These are phyloP conservation scores for Agaricus subrufescens DNA, from an alignment of 768 basidiomycete species.

Conservation along the genomic window DNA sequence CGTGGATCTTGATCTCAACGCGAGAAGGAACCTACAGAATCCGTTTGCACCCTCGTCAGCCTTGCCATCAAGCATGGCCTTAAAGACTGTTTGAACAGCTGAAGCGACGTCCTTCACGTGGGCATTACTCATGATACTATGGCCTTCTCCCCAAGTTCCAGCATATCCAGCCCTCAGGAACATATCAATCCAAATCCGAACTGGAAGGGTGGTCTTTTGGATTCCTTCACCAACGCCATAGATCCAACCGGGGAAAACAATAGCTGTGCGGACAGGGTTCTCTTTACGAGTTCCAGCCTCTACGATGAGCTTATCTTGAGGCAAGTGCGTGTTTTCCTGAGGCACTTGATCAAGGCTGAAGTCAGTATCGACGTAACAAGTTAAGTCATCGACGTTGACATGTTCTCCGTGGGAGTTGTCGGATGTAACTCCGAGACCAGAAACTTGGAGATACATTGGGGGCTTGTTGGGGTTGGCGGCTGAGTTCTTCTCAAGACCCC, in stretches of 20 bases:
- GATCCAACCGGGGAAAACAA: slow-evolving; percentile 36
- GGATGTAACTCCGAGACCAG: slow-evolving; percentile 34
- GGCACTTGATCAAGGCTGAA: slow-evolving; percentile 26
- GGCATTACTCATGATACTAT: slow-evolving; percentile 30
- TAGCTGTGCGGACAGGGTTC: slow-evolving; percentile 38
- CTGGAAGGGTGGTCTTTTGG: slow-evolving; percentile 30
- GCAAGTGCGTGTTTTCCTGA: slow-evolving; percentile 15
- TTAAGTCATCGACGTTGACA: slow-evolving; percentile 21
- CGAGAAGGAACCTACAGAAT: slow-evolving; percentile 25
- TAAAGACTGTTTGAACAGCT: slow-evolving; percentile 29
- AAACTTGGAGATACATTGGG: slow-evolving; percentile 36
- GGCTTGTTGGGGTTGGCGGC: background rate
- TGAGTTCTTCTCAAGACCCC: background rate
- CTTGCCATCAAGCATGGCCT: slow-evolving; percentile 34
- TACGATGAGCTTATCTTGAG: slow-evolving; percentile 26
- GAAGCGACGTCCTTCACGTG: slow-evolving; percentile 36
- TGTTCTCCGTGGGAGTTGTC: slow-evolving; percentile 36
- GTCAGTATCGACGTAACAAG: slow-evolving; percentile 32
- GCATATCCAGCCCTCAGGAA: slow-evolving; percentile 26
- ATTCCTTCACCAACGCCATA: slow-evolving; percentile 39
- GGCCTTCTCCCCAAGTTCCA: slow-evolving; percentile 39
- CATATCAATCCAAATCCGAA: slow-evolving; percentile 31
- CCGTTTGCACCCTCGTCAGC: slow-evolving; percentile 38
- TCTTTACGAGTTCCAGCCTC: slow-evolving; percentile 35
- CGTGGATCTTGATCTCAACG: background rate